phyloP scores from a whole-genome alignment of 1,284 basidiomycete genomes.

The Papiliotrema terrestris region DNA sequence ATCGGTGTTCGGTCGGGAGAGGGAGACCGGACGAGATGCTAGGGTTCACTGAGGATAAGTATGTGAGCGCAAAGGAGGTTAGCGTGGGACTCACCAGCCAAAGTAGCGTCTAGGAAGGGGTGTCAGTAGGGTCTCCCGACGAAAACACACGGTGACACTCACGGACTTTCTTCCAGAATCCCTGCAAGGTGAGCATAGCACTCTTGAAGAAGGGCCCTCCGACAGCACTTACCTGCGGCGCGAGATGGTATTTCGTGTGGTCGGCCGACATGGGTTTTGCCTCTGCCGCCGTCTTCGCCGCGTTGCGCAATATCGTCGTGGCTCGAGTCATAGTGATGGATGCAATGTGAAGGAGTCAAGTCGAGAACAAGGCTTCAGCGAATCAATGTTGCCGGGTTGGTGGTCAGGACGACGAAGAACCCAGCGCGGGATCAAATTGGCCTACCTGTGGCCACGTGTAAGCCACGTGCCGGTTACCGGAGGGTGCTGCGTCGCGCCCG shows the following conservation, averaged over 20 bases:
- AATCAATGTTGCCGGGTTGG: background rate
- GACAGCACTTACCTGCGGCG: constrained; percentile 58
- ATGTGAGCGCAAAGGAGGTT: background rate
- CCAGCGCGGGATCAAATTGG: constrained; percentile 1
- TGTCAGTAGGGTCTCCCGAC: background rate
- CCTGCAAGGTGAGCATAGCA: constrained; percentile 24
- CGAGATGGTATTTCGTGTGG: constrained; percentile 79
- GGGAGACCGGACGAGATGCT: constrained; percentile 91
- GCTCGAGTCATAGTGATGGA: constrained; percentile 16
- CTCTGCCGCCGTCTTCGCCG: constrained; percentile 27
- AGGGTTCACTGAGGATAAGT: constrained; percentile 60
- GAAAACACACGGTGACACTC: constrained; percentile 40
- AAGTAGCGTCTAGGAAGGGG: constrained; percentile 63
- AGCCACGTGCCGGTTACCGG: background rate
- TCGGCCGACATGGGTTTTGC: constrained; percentile 58
- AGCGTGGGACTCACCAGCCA: constrained; percentile 61
- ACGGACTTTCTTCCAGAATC: constrained; percentile 95
- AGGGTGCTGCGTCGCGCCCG: background rate
- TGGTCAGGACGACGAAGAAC: background rate
- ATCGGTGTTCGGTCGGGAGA: constrained; percentile 65
- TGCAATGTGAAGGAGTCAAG: background rate
- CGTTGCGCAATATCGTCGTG: constrained; percentile 35
- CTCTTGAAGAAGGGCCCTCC: too few species aligned
- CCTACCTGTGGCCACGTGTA: background rate
- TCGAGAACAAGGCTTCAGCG: background rate